Percentiles rank a stretch among this genome's conserved stretches.
Evolutionary conservation across 768 basidiomycete species (phyloP).

Genomic region (Inosperma sp.): DNA sequence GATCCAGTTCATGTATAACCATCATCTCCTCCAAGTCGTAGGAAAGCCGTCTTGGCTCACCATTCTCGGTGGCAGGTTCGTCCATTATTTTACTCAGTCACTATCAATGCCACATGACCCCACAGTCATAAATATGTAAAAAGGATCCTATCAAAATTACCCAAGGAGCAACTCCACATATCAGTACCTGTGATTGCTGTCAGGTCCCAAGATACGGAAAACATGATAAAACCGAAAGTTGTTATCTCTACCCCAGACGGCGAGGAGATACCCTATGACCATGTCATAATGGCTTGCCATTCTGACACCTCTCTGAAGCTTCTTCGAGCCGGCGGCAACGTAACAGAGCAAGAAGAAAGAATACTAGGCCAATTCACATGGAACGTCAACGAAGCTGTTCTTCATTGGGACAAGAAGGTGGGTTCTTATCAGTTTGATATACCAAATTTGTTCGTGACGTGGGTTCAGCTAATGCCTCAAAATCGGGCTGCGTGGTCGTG

Average conservation of each 20-base stretch:
- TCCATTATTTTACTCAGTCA: neutral
- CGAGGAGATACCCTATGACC: conserved; percentile 49
- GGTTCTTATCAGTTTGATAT: conserved; percentile 17
- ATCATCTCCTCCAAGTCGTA: conserved; percentile 66
- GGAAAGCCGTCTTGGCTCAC: conserved; percentile 75
- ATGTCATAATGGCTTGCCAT: conserved; percentile 71
- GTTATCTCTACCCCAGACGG: conserved; percentile 46
- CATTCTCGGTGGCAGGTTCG: conserved; percentile 65
- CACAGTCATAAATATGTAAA: conserved; percentile 62
- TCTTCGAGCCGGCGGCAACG: conserved; percentile 45
- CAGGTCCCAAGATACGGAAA: conserved; percentile 24
- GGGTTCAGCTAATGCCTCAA: conserved; percentile 59
- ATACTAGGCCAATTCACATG: conserved; percentile 59
- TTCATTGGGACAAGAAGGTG: conserved; percentile 63
- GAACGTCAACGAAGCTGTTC: conserved; percentile 60
- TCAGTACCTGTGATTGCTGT: conserved; percentile 51
- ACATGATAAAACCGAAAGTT: conserved; percentile 27
- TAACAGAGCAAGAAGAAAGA: conserved; percentile 48
- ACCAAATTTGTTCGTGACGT: neutral
- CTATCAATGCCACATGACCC: neutral
- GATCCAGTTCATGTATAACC: conserved; percentile 73
- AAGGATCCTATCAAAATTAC: conserved; percentile 52
- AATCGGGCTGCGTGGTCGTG: conserved; percentile 62
- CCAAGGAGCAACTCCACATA: conserved; percentile 50
- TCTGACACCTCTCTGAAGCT: conserved; percentile 58